Percentiles rank a stretch among this genome's conserved stretches.
Conservation (phyloP, 176 grass and related monocot genomes). For the Oryza longistaminata region DNA sequence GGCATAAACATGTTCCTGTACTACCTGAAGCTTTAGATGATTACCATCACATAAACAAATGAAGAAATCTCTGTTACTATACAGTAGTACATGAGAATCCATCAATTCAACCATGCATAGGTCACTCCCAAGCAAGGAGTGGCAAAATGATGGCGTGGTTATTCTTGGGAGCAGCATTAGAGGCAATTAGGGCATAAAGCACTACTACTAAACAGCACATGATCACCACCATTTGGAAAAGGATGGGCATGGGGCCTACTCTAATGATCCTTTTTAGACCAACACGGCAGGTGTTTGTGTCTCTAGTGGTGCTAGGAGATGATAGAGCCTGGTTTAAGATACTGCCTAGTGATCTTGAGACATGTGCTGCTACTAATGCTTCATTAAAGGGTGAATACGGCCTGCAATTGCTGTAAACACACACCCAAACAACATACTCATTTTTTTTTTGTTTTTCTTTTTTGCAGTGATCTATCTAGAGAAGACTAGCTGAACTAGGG, state of each 20-base stretch:
- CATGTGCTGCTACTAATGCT: constrained; percentile 56
- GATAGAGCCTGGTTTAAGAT: constrained; percentile 43
- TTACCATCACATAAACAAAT: constrained; percentile 22
- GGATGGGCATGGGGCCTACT: constrained; percentile 10
- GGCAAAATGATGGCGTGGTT: constrained; percentile 38
- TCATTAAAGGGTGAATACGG: constrained; percentile 44
- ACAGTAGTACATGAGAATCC: neutral
- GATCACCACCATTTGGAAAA: constrained; percentile 52
- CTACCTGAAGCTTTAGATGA: constrained; percentile 4
- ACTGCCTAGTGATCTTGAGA: constrained; percentile 56
- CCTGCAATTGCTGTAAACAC: constrained; percentile 22
- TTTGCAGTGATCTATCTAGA: neutral
- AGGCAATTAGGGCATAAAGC: constrained; percentile 40
- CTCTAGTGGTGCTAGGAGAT: constrained; percentile 35
- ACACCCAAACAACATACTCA: neutral
- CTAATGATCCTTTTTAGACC: constrained; percentile 57
- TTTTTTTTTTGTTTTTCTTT: neutral
- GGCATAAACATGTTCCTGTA: neutral
- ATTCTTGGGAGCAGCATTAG: constrained; percentile 8
- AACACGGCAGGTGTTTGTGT: constrained; percentile 50
- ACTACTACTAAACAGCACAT: constrained; percentile 54
- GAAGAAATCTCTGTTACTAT: neutral
- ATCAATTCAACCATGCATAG: neutral
- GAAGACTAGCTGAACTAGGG: constrained; percentile 9
- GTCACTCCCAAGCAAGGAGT: constrained; percentile 1